A percentile compares a stretch with the other conserved stretches of the same genome.
Conservation (phyloP, 2,329 filamentous ascomycete species). For the Ophiocordyceps robertsii region DNA sequence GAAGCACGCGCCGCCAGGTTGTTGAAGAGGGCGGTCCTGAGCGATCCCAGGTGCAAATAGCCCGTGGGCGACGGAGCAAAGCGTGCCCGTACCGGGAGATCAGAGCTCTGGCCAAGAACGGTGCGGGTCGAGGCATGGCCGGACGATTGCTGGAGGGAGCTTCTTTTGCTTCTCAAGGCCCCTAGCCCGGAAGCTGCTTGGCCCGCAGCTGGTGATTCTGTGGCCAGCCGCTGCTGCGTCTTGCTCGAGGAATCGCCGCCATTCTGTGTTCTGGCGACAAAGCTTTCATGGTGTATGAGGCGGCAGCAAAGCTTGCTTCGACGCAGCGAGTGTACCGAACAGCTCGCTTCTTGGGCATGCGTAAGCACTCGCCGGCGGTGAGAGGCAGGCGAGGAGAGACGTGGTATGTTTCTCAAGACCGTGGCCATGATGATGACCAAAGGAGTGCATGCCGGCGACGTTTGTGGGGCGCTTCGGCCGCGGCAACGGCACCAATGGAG, state of each 20-base stretch:
- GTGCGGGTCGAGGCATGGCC: conserved; percentile 6
- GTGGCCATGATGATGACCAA: too few relatives aligned
- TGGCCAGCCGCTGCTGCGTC: too few relatives aligned
- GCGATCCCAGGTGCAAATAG: conserved; percentile 79
- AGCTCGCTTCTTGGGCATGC: too few relatives aligned
- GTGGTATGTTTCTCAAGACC: too few relatives aligned
- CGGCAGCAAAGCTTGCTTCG: too few relatives aligned
- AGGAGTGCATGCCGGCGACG: too few relatives aligned
- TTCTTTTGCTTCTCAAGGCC: conserved; percentile 6
- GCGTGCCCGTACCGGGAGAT: conserved; percentile 42
- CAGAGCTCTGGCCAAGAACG: conserved; percentile 34
- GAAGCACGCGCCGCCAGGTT: conserved; percentile 82
- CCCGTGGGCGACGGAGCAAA: conserved; percentile 96
- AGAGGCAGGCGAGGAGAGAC: too few relatives aligned
- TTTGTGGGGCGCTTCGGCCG: too few relatives aligned
- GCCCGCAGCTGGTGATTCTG: background rate
- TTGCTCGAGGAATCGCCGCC: background rate
- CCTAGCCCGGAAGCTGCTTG: conserved; percentile 4
- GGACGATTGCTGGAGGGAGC: conserved; percentile 10
- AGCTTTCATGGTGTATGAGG: too few relatives aligned
- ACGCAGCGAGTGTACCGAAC: too few relatives aligned
- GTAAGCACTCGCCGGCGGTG: too few relatives aligned
- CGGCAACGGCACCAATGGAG: too few relatives aligned
- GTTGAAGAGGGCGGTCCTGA: conserved; percentile 91
- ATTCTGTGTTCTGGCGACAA: background rate